Evolutionary conservation across 495 filamentous ascomycete species (phyloP).

Genomic region (Aspergillus heteromorphus): DNA sequence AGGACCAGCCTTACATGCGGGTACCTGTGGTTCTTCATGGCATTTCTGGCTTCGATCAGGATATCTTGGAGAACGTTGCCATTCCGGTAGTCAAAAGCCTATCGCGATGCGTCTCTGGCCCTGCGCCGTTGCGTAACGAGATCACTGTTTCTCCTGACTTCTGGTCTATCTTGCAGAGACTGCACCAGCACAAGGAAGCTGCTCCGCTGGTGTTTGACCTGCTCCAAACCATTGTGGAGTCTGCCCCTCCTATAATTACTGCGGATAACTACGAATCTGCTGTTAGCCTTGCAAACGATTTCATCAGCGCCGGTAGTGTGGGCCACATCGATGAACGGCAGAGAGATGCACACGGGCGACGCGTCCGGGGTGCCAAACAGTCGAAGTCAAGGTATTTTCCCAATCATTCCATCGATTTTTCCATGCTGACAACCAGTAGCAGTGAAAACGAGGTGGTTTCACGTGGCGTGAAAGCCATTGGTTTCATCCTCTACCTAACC

Average conservation of each 20-base stretch:
- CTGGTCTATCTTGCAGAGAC: slow-evolving; percentile 81
- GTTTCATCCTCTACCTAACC: slow-evolving; percentile 74
- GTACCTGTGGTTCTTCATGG: slow-evolving; percentile 90
- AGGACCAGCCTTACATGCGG: slow-evolving; percentile 87
- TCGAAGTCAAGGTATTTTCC: slow-evolving; percentile 52
- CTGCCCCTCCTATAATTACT: slow-evolving; percentile 68
- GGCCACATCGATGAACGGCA: slow-evolving; percentile 77
- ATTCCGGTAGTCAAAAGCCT: slow-evolving; percentile 72
- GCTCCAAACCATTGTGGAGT: slow-evolving; percentile 63
- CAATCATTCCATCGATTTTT: not conserved
- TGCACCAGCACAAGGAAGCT: slow-evolving; percentile 61
- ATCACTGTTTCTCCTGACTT: slow-evolving; percentile 96
- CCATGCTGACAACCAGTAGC: slow-evolving; percentile 1
- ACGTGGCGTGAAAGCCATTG: slow-evolving; percentile 74
- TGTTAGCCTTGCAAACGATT: slow-evolving; percentile 79
- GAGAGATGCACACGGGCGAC: slow-evolving; percentile 53
- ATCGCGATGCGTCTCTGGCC: slow-evolving; percentile 68
- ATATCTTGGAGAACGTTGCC: slow-evolving; percentile 69
- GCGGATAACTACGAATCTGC: slow-evolving; percentile 92
- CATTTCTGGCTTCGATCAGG: slow-evolving; percentile 78
- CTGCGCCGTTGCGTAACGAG: slow-evolving; percentile 75
- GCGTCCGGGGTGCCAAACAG: slow-evolving; percentile 49
- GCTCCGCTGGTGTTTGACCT: slow-evolving; percentile 78
- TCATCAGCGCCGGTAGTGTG: slow-evolving; percentile 77
- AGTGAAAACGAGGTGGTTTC: slow-evolving; percentile 71